These are phyloP conservation scores for Neobulgaria alba DNA, from an alignment of 2,329 filamentous ascomycete genomes.

Conservation along the genomic window DNA sequence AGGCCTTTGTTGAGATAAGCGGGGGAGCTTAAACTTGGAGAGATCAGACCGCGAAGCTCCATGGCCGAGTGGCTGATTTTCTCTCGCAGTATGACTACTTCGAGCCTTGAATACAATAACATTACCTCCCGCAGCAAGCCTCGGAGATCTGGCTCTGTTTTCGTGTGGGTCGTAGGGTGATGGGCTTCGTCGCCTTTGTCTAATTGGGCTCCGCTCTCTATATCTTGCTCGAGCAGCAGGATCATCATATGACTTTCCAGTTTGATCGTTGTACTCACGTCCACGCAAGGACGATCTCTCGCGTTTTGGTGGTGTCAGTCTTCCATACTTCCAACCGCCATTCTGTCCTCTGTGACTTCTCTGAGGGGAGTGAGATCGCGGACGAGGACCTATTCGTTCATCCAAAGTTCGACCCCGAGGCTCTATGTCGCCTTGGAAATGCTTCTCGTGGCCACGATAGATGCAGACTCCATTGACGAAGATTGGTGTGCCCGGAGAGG, in stretches of 20 bases:
- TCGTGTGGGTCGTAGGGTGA: background rate
- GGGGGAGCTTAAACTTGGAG: too few species aligned
- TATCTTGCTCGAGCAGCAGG: background rate
- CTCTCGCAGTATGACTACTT: too few species aligned
- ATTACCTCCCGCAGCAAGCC: conserved; percentile 5
- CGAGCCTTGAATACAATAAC: conserved; percentile 7
- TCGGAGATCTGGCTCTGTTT: conserved; percentile 3
- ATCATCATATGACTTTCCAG: too few species aligned
- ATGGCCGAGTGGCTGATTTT: too few species aligned
- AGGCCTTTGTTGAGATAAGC: too few species aligned
- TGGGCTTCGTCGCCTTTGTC: background rate
- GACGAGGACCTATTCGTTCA: conserved; percentile 6
- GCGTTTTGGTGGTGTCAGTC: background rate
- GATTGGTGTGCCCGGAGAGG: conserved; percentile 18
- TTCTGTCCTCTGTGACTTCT: background rate
- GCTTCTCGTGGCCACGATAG: conserved; percentile 15
- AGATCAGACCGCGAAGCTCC: background rate
- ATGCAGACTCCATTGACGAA: conserved; percentile 17
- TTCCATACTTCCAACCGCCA: background rate
- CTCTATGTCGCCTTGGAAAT: conserved; percentile 8
- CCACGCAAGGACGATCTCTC: background rate
- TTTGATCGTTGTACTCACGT: too few species aligned
- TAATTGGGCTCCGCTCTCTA: background rate
- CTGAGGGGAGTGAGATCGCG: background rate
- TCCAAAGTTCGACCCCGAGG: conserved; percentile 8